Evolutionary conservation across 2,329 filamentous ascomycete genomes (phyloP), one percentile per base, ranked within the genome.

Genomic region (Xylaria multiplex): DNA sequence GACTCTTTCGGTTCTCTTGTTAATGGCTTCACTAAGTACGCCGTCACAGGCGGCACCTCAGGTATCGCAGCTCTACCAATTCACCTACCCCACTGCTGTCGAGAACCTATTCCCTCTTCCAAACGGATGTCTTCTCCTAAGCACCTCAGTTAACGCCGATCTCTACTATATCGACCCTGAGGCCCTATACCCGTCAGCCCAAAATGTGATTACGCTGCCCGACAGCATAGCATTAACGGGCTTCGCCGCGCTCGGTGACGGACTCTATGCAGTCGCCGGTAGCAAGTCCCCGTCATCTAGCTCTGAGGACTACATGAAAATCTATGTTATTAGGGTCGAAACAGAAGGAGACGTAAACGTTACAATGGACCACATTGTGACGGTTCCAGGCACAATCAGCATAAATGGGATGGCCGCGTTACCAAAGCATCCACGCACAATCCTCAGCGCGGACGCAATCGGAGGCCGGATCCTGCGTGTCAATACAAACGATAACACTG

Each of bases 361-460:
- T 14, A 69, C 57, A 13, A 16, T 66, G 13, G 43, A 69, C 24
- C 66, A 67, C 30, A 64, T 48, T 45, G 66, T 72, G 22, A 37
- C 59, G 14, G 68, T 72, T 16, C 59, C 68, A 2, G 52, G 64
- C 16, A 64, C 67, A 9, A 19, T 7, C 16, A 70, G 55, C 19
- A 63, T 72, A 57, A 63, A 68, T 27, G 72, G 72, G 5, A 68
- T 70, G 64, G 53, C 67, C 7, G 57, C 70, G n/a, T 48, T 73
- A 6, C 70, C 71, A 6, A 45, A 43, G 2, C 30, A 68, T 3
- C 69, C 71, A 46, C 58, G 58, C 40, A 63, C 65, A 2, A 37
- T 73, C 14, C 52, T 73, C 24, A 53, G 50, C 55, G 69, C 68
- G 27, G 71, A 72, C 52, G 59, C 68, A 7, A 58, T 66, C 6